These are phyloP conservation scores for Nepenthes gracilis DNA, from an alignment of 148 eudicot genomes.

Conservation along the genomic window DNA sequence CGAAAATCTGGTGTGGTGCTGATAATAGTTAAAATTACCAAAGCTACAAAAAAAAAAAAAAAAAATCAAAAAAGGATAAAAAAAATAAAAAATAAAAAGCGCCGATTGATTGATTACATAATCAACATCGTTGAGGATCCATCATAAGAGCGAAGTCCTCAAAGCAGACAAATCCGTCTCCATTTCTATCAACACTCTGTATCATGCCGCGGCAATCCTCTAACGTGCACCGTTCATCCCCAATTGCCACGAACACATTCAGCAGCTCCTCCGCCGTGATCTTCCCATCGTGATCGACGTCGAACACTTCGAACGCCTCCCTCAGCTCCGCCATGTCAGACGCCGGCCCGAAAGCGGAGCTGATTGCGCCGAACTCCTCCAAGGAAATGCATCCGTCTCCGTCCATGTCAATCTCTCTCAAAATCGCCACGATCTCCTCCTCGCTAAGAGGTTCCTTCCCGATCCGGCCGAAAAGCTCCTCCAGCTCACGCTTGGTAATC, in stretches of 20 bases:
- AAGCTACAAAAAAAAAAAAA: no score
- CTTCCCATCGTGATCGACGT: slow-evolving; percentile 55
- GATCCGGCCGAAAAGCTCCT: slow-evolving; percentile 28
- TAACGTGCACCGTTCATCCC: slow-evolving; percentile 56
- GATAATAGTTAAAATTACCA: no score
- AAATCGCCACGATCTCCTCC: slow-evolving; percentile 44
- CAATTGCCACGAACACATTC: slow-evolving; percentile 39
- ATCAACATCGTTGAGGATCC: slow-evolving; percentile 27
- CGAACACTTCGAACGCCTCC: slow-evolving; percentile 58
- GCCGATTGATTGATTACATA: no score
- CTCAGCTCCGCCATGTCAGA: slow-evolving; percentile 40
- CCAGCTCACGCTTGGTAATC: slow-evolving; percentile 35
- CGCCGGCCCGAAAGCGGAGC: slow-evolving; percentile 45
- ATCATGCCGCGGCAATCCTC: slow-evolving; percentile 77
- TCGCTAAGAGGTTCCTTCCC: slow-evolving; percentile 25
- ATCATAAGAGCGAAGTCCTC: slow-evolving; percentile 76
- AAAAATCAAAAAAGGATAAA: no score
- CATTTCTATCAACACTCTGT: slow-evolving; percentile 45
- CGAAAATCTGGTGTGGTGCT: no score
- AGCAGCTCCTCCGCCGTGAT: slow-evolving; percentile 68
- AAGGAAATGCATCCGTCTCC: slow-evolving; percentile 66
- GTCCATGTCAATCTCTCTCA: slow-evolving; percentile 46
- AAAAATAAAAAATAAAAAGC: no score
- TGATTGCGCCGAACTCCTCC: slow-evolving; percentile 45
- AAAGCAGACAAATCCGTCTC: slow-evolving; percentile 74